Percentiles rank a stretch among this genome's conserved stretches.
Conservation (phyloP, 345 rosid species). For the Populus deltoides region DNA sequence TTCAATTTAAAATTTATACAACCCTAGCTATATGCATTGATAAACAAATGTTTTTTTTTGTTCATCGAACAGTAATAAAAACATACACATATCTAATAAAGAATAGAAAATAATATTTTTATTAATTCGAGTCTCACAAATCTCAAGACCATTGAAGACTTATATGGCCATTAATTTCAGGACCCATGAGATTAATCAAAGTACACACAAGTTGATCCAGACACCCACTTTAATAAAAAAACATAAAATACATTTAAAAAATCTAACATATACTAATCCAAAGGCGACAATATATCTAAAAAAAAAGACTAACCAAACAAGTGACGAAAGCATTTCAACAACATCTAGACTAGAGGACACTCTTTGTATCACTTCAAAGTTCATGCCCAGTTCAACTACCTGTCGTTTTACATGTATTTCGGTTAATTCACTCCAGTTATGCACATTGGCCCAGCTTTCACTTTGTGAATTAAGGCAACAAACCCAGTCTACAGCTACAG, state of each 20-base stretch:
- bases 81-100: too few species aligned
- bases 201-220: accelerated
- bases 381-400: not conserved
- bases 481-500: not conserved
- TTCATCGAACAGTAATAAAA: too few species aligned
- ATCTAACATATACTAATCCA: not conserved
- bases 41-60: too few species aligned
- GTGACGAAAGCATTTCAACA: not conserved
- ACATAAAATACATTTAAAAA: too few species aligned
- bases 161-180: too few species aligned
- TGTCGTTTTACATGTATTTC: not conserved
- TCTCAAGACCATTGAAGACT: too few species aligned
- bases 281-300: not conserved
- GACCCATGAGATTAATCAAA: too few species aligned
- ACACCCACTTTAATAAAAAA: too few species aligned
- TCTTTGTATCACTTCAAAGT: not conserved
- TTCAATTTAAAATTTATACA: too few species aligned
- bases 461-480: not conserved
- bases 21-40: too few species aligned
- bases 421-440: not conserved
- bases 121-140: too few species aligned
- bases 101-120: too few species aligned
- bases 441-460: not conserved
- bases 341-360: not conserved
- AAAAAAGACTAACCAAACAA: not conserved